phyloP scores from a whole-genome alignment of 2,329 filamentous ascomycete species.

The Didymellaceae sp. region DNA sequence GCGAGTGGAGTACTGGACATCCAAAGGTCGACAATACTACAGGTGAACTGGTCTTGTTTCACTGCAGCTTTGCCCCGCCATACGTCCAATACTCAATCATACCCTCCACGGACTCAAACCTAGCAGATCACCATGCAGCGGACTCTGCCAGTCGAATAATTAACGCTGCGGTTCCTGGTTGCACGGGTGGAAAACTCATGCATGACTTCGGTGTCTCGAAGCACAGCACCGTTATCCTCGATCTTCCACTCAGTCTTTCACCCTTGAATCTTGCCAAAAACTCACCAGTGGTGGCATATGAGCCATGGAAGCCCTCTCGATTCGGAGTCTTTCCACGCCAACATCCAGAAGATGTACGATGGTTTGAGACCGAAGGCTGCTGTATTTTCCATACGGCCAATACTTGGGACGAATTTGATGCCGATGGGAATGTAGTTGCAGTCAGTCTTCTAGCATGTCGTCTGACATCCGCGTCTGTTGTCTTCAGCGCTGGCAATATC shows the following conservation, averaged over 20 bases:
- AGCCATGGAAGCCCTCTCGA: constrained; percentile 63
- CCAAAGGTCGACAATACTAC: constrained; percentile 70
- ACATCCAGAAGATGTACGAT: constrained; percentile 62
- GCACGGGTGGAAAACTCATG: constrained; percentile 73
- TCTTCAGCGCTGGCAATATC: constrained; percentile 71
- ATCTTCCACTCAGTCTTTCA: constrained; percentile 70
- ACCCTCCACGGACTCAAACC: constrained; percentile 39
- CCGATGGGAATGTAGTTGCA: constrained; percentile 43
- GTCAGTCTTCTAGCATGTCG: constrained; percentile 72
- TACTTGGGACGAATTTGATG: constrained; percentile 65
- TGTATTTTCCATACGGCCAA: constrained; percentile 77
- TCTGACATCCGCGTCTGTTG: constrained; percentile 68
- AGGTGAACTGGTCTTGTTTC: constrained; percentile 71
- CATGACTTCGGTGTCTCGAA: constrained; percentile 75
- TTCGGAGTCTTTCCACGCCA: constrained; percentile 73
- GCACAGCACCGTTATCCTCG: constrained; percentile 69
- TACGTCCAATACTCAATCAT: constrained; percentile 72
- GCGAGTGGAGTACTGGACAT: constrained; percentile 74
- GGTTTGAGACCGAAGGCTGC: constrained; percentile 72
- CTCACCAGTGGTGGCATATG: constrained; percentile 65
- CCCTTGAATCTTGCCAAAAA: constrained; percentile 66
- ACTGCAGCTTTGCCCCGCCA: constrained; percentile 69
- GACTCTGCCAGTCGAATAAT: constrained; percentile 46
- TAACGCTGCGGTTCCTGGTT: constrained; percentile 65
- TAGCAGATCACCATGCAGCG: neutral